Percentiles rank a stretch among this genome's conserved stretches.
phyloP scores from a whole-genome alignment of 495 filamentous ascomycete genomes.

The Podospora anserina region DNA sequence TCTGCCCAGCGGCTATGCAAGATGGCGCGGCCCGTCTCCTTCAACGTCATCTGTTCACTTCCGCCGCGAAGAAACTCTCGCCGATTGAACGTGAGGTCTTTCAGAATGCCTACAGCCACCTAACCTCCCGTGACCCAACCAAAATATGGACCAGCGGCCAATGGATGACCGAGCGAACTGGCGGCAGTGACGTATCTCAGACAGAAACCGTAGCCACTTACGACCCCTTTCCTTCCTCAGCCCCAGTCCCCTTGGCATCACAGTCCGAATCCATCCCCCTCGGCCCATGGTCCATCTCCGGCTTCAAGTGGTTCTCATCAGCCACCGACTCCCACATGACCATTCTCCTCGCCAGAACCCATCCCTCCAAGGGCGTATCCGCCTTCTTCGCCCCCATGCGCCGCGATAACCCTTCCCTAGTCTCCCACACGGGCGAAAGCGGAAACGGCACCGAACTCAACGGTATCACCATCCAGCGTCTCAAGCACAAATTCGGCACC shows the following conservation, averaged over 20 bases:
- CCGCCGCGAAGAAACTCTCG: conserved; percentile 18
- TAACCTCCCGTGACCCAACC: conserved; percentile 54
- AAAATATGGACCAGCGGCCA: conserved; percentile 73
- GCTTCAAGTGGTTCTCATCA: conserved; percentile 77
- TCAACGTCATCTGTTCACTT: conserved; percentile 44
- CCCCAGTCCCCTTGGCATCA: conserved; percentile 16
- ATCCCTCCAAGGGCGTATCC: conserved; percentile 50
- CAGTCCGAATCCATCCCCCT: conserved; percentile 41
- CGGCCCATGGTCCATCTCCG: conserved; percentile 60
- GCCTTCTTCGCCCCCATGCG: conserved; percentile 67
- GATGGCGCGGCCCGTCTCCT: conserved; percentile 67
- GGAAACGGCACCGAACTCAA: conserved; percentile 52
- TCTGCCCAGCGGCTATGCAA: conserved; percentile 68
- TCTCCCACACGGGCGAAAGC: conserved; percentile 20
- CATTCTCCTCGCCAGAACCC: conserved; percentile 66
- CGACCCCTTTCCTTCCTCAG: conserved; percentile 22
- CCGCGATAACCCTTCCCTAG: conserved; percentile 37
- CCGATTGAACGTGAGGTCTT: conserved; percentile 39
- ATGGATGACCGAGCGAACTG: conserved; percentile 83
- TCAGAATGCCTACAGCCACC: conserved; percentile 45
- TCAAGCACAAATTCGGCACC: conserved; percentile 71
- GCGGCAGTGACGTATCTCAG: conserved; percentile 68
- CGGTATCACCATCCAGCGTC: conserved; percentile 62
- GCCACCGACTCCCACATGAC: conserved; percentile 70
- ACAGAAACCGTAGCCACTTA: conserved; percentile 62